phyloP scores from a whole-genome alignment of 2,329 filamentous ascomycete genomes.

The Aspergillus alliaceus region DNA sequence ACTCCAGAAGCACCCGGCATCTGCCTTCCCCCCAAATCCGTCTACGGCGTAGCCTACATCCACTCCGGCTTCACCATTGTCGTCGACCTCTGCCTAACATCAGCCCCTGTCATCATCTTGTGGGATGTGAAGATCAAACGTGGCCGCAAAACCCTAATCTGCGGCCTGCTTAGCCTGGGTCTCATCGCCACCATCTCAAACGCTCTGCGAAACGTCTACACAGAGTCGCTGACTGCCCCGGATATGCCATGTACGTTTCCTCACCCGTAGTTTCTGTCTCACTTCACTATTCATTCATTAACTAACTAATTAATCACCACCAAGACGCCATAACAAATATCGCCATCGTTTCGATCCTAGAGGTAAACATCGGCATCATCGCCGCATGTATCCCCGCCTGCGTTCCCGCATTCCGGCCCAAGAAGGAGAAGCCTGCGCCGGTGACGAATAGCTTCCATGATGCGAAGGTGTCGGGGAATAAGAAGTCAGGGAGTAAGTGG shows the following conservation, averaged over 20 bases:
- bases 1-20: neutral
- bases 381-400: neutral
- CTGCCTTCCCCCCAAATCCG: neutral
- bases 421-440: neutral
- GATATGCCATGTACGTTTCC: neutral
- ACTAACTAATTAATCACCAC: too few relatives aligned
- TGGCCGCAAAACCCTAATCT: neutral
- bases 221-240: neutral
- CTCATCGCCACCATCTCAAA: neutral
- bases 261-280: neutral
- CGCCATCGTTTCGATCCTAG: neutral
- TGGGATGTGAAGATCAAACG: neutral
- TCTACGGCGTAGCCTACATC: neutral
- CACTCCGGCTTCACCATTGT: neutral
- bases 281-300: neutral
- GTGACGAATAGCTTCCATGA: neutral
- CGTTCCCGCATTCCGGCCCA: neutral
- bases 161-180: neutral
- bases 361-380: neutral
- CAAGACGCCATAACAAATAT: neutral
- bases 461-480: neutral
- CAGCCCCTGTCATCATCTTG: neutral
- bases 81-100: neutral
- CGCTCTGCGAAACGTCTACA: neutral
- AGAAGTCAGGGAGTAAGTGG: too few relatives aligned